Evolutionary conservation across 495 filamentous ascomycete species (phyloP).

Genomic region (Halenospora varia): DNA sequence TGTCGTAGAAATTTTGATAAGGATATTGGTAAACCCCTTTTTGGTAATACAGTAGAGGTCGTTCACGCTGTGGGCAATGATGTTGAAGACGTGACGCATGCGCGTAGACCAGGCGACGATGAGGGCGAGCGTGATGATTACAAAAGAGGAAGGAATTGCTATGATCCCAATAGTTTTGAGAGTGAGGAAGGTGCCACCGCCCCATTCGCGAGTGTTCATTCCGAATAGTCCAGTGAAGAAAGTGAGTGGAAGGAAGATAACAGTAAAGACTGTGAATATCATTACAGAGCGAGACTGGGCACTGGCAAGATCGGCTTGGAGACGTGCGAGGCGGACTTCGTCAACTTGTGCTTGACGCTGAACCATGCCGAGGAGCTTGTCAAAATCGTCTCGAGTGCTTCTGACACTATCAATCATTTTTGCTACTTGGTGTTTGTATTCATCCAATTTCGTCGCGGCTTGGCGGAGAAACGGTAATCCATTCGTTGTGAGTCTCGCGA

Average conservation of each 20-base stretch:
- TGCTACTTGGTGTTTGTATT: background rate
- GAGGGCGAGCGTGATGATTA: constrained; percentile 1
- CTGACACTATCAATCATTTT: constrained; percentile 3
- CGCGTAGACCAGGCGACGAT: constrained; percentile 1
- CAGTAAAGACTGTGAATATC: constrained; percentile 5
- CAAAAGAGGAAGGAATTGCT: background rate
- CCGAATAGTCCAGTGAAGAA: constrained; percentile 13
- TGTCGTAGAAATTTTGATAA: background rate
- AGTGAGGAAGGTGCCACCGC: background rate
- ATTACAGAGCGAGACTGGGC: constrained; percentile 1
- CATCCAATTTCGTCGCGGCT: constrained; percentile 1
- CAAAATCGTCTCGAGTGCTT: constrained; percentile 9
- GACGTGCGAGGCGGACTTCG: constrained; percentile 5
- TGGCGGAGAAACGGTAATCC: background rate
- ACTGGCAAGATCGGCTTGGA: constrained; percentile 4
- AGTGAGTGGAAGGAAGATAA: constrained; percentile 4
- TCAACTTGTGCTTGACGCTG: constrained; percentile 9
- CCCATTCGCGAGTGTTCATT: constrained; percentile 5
- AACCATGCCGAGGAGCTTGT: constrained; percentile 1
- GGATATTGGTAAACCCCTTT: background rate
- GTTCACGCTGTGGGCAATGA: background rate
- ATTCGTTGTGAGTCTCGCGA: constrained; percentile 35
- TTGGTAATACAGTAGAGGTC: background rate
- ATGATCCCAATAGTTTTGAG: constrained; percentile 1
- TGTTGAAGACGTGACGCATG: background rate